Percentiles rank a stretch among this genome's conserved stretches.
Evolutionary conservation across 164 flowering plant species (phyloP).

Genomic region (Saururus chinensis): DNA sequence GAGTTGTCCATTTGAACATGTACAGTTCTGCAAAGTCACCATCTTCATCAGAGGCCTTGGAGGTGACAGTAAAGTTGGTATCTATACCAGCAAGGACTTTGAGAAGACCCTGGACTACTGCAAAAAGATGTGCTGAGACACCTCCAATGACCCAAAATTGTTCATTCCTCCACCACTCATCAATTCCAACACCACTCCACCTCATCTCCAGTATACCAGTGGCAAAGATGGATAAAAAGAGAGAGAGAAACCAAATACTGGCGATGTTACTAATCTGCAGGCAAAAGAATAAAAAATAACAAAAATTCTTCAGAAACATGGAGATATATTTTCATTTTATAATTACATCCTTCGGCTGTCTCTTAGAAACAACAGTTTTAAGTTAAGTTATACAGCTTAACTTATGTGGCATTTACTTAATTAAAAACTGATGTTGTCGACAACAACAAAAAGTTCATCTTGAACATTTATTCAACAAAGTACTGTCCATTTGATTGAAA

Average conservation of each 20-base stretch:
- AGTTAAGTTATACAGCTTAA: too few relatives aligned
- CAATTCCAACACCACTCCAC: slow-evolving; percentile 30
- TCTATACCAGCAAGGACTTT: slow-evolving; percentile 26
- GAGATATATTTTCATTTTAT: too few relatives aligned
- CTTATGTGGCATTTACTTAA: too few relatives aligned
- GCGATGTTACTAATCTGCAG: slow-evolving; percentile 24
- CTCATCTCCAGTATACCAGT: slow-evolving; percentile 28
- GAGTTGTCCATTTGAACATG: slow-evolving; percentile 27
- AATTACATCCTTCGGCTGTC: too few relatives aligned
- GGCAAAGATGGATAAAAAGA: slow-evolving; percentile 23
- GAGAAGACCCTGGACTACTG: slow-evolving; percentile 24
- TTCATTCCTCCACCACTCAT: slow-evolving; percentile 32
- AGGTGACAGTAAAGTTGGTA: slow-evolving; percentile 30
- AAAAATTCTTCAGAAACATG: neutral
- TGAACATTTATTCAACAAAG: neutral
- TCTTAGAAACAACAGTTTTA: too few relatives aligned
- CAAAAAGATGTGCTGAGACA: slow-evolving; percentile 28
- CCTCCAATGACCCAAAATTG: slow-evolving; percentile 34
- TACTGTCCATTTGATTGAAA: neutral
- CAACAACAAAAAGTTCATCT: neutral
- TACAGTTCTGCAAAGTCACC: slow-evolving; percentile 23
- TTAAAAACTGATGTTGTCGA: too few relatives aligned
- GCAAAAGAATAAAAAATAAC: neutral
- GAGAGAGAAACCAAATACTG: slow-evolving; percentile 21
- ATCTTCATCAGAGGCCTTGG: slow-evolving; percentile 26